Conservation (phyloP, 2,329 filamentous ascomycete genomes). For the Sphaerostilbella broomeana region DNA sequence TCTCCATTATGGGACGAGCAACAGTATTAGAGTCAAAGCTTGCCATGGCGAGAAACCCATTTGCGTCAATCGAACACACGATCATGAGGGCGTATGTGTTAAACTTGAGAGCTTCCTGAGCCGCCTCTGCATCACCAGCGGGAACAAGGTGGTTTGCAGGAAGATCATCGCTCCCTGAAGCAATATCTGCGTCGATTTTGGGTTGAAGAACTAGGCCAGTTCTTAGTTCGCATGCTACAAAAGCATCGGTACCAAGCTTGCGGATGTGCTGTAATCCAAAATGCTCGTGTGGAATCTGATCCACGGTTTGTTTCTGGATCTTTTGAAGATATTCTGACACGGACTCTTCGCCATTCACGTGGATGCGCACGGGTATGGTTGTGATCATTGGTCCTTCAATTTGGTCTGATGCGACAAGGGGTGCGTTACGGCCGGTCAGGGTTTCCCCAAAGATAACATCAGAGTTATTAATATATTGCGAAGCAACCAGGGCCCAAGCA, state of each 20-base stretch:
- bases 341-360: conserved; percentile 25
- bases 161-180: conserved; percentile 21
- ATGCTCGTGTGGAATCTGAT: conserved; percentile 59
- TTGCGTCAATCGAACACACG: conserved; percentile 53
- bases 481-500: conserved; percentile 51
- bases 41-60: conserved; percentile 52
- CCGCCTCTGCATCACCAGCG: conserved; percentile 49
- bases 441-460: conserved; percentile 56
- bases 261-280: conserved; percentile 55
- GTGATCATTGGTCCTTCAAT: conserved; percentile 57
- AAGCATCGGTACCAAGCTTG: conserved; percentile 46
- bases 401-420: conserved; percentile 41
- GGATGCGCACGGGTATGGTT: conserved; percentile 50
- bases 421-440: conserved; percentile 48
- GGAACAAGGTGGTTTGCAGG: conserved; percentile 49
- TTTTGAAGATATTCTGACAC: conserved; percentile 47
- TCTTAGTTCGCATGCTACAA: conserved; percentile 49
- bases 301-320: conserved; percentile 50
- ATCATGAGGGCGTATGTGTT: conserved; percentile 58
- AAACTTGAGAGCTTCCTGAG: conserved; percentile 53
- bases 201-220: conserved; percentile 51
- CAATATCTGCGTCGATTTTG: conserved; percentile 26
- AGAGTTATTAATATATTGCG: conserved; percentile 43
- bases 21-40: conserved; percentile 60
- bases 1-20: conserved; percentile 43